Conservation (phyloP, 352 stramenopile genomes). For the Globisporangium camurandrum region DNA sequence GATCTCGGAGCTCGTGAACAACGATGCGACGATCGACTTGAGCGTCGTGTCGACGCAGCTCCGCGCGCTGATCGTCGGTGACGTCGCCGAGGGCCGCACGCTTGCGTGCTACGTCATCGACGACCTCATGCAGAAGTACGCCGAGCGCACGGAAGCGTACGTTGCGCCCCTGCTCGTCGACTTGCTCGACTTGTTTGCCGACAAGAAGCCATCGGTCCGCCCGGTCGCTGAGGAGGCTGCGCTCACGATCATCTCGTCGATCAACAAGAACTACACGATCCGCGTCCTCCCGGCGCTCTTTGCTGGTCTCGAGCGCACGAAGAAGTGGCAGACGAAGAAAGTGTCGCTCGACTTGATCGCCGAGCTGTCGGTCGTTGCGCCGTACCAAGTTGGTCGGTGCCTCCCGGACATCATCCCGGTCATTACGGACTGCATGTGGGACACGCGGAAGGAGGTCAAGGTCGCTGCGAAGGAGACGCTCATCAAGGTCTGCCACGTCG, state of each 20-base stretch:
- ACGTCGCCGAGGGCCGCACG: slow-evolving; percentile 57
- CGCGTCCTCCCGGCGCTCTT: slow-evolving; percentile 90
- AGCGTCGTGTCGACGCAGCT: slow-evolving; percentile 62
- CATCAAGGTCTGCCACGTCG: slow-evolving; percentile 93
- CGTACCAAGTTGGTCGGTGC: slow-evolving; percentile 92
- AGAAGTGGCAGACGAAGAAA: slow-evolving; percentile 98
- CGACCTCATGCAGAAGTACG: slow-evolving; percentile 83
- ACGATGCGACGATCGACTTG: slow-evolving; percentile 68
- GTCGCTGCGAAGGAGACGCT: slow-evolving; percentile 91
- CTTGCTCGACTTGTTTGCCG: slow-evolving; percentile 71
- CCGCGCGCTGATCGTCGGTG: slow-evolving; percentile 44
- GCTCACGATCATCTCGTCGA: slow-evolving; percentile 71
- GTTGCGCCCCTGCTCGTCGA: slow-evolving; percentile 55
- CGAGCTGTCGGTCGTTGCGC: slow-evolving; percentile 87
- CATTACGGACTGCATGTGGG: slow-evolving; percentile 97
- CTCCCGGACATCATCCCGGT: slow-evolving; percentile 96
- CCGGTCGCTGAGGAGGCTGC: slow-evolving; percentile 61
- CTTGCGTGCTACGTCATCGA: slow-evolving; percentile 71
- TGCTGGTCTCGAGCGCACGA: slow-evolving; percentile 65
- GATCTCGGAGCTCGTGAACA: slow-evolving; percentile 70
- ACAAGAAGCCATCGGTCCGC: slow-evolving; percentile 79
- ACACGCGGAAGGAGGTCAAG: slow-evolving; percentile 99
- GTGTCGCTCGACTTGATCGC: slow-evolving; percentile 92
- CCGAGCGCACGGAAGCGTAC: slow-evolving; percentile 74
- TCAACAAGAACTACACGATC: slow-evolving; percentile 86